phyloP scores from a whole-genome alignment of 192 early-diverging fungal species.

The Linnemannia exigua region DNA sequence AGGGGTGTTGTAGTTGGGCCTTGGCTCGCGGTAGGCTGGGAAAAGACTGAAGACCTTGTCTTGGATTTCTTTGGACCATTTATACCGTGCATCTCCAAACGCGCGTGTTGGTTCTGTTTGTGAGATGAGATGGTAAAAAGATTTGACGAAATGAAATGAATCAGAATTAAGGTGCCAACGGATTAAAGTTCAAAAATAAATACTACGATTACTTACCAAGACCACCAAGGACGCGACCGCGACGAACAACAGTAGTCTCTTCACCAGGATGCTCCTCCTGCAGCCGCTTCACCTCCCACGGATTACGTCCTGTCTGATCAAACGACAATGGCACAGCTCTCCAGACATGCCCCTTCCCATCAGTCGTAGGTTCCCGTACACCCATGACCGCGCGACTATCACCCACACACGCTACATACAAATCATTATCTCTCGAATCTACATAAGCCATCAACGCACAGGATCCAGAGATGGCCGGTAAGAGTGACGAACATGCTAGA shows the following conservation, averaged over 20 bases:
- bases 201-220: conserved; percentile 45
- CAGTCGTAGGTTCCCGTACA: conserved; percentile 22
- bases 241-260: conserved; percentile 65
- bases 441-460: conserved; percentile 69
- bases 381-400: conserved; percentile 69
- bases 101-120: conserved; percentile 62
- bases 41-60: conserved; percentile 64
- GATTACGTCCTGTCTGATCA: conserved; percentile 74
- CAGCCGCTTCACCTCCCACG: conserved; percentile 67
- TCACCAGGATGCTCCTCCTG: conserved; percentile 81
- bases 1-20: conserved; percentile 68
- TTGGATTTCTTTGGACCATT: conserved; percentile 77
- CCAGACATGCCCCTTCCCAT: conserved; percentile 66
- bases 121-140: background rate
- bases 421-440: conserved; percentile 45
- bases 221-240: conserved; percentile 75
- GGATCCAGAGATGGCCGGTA: conserved; percentile 62
- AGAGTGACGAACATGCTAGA: conserved; percentile 50
- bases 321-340: conserved; percentile 68
- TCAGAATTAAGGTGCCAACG: conserved; percentile 19
- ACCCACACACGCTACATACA: conserved; percentile 68
- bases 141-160: background rate
- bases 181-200: conserved; percentile 46
- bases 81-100: conserved; percentile 81
- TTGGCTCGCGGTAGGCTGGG: conserved; percentile 61